A percentile compares a stretch with the other conserved stretches of the same genome.
phyloP scores from a whole-genome alignment of 768 basidiomycete species.

The Lentinula aciculospora region DNA sequence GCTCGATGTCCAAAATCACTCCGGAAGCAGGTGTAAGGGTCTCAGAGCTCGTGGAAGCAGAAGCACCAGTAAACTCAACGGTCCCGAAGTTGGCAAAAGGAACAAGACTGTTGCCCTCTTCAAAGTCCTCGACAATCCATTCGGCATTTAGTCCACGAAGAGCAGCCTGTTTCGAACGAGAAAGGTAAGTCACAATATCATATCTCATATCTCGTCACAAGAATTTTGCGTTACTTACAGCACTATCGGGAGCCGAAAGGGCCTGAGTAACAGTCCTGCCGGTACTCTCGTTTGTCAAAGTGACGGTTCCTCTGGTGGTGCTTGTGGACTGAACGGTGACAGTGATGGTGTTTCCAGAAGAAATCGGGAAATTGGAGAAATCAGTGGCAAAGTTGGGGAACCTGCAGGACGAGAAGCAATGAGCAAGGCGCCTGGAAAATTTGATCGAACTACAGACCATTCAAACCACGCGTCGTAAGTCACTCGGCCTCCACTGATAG shows the following conservation, averaged over 20 bases:
- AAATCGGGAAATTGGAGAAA: neutral
- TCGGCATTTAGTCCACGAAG: conserved; percentile 2
- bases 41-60: conserved; percentile 21
- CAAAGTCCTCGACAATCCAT: conserved; percentile 8
- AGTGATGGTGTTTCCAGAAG: conserved; percentile 6
- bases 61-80: conserved; percentile 27
- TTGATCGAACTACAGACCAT: neutral
- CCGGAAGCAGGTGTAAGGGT: conserved; percentile 20
- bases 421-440: neutral
- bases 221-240: neutral
- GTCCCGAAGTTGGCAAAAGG: conserved; percentile 32
- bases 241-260: neutral
- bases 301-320: conserved; percentile 2
- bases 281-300: conserved; percentile 1
- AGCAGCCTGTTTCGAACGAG: neutral
- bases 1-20: conserved; percentile 30
- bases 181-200: too few relatives aligned
- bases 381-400: conserved; percentile 8
- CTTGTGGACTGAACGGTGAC: conserved; percentile 1
- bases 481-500: neutral
- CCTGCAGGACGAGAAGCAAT: neutral
- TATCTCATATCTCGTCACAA: too few relatives aligned
- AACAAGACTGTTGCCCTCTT: conserved; percentile 14
- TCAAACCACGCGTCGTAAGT: conserved; percentile 5
- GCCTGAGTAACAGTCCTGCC: neutral